These are phyloP conservation scores for Scheffersomyces ergatensis DNA, from an alignment of 805 yeast species.

Conservation along the genomic window DNA sequence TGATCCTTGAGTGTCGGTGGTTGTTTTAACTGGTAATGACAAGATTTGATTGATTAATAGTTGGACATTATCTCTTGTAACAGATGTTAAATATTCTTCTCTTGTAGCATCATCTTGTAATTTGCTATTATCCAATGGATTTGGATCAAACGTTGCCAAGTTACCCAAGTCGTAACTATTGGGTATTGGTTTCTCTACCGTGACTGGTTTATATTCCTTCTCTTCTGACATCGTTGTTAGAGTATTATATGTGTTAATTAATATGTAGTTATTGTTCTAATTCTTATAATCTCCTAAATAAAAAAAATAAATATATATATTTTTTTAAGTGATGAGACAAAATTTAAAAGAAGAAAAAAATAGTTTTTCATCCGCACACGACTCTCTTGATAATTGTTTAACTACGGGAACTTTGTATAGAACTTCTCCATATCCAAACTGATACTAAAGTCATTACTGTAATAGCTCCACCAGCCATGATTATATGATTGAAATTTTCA, in stretches of 20 bases:
- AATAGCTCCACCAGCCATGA: conserved; percentile 68
- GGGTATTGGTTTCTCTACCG: conserved; percentile 90
- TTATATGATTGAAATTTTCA: conserved; percentile 50
- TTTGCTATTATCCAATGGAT: conserved; percentile 69
- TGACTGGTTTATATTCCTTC: conserved; percentile 59
- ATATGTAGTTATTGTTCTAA: too few species aligned
- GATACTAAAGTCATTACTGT: conserved; percentile 64
- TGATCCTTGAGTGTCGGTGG: conserved; percentile 66
- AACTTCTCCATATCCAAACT: conserved; percentile 61
- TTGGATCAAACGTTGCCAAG: conserved; percentile 84
- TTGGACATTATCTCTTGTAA: conserved; percentile 91
- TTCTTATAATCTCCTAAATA: background rate
- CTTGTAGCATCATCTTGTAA: conserved; percentile 53
- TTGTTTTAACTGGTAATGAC: conserved; percentile 83
- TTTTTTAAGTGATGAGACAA: conserved; percentile 13
- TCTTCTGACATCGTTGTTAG: conserved; percentile 12
- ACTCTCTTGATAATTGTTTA: too few species aligned
- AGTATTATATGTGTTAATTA: background rate
- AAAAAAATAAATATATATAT: conserved; percentile 4
- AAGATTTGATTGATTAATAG: conserved; percentile 85
- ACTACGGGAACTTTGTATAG: conserved; percentile 23
- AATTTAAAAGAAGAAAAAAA: too few species aligned
- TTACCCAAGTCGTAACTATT: conserved; percentile 88
- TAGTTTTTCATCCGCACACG: too few species aligned
- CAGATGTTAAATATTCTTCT: conserved; percentile 60